Evolutionary conservation across 225 moss, liverwort and hornwort species (phyloP).

Genomic region (Polytrichum commune): DNA sequence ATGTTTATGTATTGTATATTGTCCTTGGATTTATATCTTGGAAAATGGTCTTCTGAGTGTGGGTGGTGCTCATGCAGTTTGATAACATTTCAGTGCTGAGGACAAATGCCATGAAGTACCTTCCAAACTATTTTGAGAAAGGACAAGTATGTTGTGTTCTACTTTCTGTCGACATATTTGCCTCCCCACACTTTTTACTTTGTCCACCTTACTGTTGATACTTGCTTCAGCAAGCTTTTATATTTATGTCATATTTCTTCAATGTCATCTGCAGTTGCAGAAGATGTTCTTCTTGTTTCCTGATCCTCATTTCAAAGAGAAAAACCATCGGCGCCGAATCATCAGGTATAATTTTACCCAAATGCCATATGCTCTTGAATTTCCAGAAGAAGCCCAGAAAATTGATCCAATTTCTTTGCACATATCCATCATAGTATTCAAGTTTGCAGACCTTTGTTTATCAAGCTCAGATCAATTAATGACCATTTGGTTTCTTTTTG

Average conservation of each 20-base stretch:
- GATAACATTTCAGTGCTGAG: conserved; percentile 79
- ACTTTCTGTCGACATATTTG: conserved; percentile 2
- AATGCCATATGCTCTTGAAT: not conserved
- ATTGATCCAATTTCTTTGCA: no score
- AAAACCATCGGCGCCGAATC: conserved; percentile 93
- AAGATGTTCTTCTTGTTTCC: conserved; percentile 98
- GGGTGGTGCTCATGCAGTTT: conserved; percentile 49
- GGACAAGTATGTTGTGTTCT: conserved; percentile 58
- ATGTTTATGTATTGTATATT: not conserved
- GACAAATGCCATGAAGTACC: conserved; percentile 97
- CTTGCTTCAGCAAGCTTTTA: not conserved
- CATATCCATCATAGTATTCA: no score
- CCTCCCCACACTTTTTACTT: no score
- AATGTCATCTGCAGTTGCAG: conserved; percentile 58
- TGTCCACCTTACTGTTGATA: no score
- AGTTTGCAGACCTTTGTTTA: not conserved
- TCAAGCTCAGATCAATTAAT: not conserved
- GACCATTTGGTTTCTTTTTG: no score
- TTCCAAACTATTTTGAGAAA: conserved; percentile 96
- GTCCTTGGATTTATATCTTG: not conserved
- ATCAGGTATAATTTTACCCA: conserved; percentile 55
- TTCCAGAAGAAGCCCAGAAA: no score
- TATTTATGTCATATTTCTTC: conserved; percentile 8
- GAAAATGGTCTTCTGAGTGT: not conserved
- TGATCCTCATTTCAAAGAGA: conserved; percentile 98